Conservation (phyloP, 2,329 filamentous ascomycete species). For the Aspergillus niger region DNA sequence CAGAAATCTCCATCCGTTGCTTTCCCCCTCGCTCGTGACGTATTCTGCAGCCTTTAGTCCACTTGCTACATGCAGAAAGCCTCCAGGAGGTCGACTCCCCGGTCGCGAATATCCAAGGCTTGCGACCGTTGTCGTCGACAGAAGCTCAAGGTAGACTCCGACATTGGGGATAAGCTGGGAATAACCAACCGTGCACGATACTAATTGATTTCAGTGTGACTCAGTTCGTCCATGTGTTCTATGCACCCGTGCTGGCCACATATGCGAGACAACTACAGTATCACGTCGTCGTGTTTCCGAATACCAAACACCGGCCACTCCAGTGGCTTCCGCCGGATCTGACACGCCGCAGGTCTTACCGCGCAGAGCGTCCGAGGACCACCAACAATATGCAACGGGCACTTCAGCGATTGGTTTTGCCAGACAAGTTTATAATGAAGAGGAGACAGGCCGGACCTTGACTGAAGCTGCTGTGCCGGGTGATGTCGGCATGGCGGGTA, state of each 20-base stretch:
- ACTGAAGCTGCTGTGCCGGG: background rate
- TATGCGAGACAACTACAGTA: background rate
- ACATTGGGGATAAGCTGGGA: no score
- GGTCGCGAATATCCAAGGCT: background rate
- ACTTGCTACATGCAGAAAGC: background rate
- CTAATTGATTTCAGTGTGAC: background rate
- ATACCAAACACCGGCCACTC: background rate
- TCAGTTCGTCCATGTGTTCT: background rate
- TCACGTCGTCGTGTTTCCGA: background rate
- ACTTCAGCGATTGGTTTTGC: slow-evolving; percentile 1
- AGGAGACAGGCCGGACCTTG: slow-evolving; percentile 3
- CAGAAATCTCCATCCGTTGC: no score
- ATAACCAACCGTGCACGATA: no score
- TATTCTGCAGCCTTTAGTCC: no score
- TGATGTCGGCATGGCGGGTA: background rate
- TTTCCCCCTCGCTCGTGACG: no score
- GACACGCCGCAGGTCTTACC: background rate
- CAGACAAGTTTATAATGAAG: slow-evolving; percentile 2
- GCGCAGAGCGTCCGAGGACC: background rate
- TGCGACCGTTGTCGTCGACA: slow-evolving; percentile 7
- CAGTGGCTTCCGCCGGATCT: background rate
- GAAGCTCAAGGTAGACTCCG: slow-evolving; percentile 3
- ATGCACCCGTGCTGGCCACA: background rate
- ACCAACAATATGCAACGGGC: background rate
- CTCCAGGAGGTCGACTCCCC: background rate